Percentiles rank a stretch among this genome's conserved stretches.
Evolutionary conservation across 257 asterid genomes (phyloP).

Genomic region (Solanum chaucha): DNA sequence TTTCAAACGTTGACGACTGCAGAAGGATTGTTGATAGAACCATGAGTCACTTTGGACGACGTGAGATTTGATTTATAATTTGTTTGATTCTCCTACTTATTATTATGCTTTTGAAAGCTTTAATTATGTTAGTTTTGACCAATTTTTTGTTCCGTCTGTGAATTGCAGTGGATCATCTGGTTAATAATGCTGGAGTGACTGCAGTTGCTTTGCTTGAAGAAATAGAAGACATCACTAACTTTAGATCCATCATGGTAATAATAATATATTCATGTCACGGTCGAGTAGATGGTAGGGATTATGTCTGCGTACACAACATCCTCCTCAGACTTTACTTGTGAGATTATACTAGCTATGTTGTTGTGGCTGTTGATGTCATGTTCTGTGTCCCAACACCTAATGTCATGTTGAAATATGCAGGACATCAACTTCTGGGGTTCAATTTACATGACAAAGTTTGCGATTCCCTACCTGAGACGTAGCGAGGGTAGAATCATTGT

Average conservation of each 20-base stretch:
- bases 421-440: conserved; percentile 82
- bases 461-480: conserved; percentile 43
- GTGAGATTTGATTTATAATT: conserved; percentile 7
- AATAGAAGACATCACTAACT: conserved; percentile 23
- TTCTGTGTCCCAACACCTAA: no score
- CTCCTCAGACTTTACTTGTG: background rate
- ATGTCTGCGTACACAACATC: background rate
- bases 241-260: conserved; percentile 39
- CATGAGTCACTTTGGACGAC: conserved; percentile 43
- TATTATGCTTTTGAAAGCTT: background rate
- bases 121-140: background rate
- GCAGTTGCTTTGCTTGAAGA: conserved; percentile 54
- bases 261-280: background rate
- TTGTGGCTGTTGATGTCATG: background rate
- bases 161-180: conserved; percentile 60
- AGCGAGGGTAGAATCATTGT: conserved; percentile 48
- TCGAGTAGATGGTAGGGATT: background rate
- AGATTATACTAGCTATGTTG: background rate
- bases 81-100: background rate
- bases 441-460: conserved; percentile 45
- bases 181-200: conserved; percentile 52
- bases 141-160: no score
- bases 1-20: conserved; percentile 41
- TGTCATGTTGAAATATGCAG: conserved; percentile 13
- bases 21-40: conserved; percentile 42